A percentile compares a stretch with the other conserved stretches of the same genome.
Evolutionary conservation across 805 yeast species (phyloP).

Genomic region (Saccharomycopsis malanga): DNA sequence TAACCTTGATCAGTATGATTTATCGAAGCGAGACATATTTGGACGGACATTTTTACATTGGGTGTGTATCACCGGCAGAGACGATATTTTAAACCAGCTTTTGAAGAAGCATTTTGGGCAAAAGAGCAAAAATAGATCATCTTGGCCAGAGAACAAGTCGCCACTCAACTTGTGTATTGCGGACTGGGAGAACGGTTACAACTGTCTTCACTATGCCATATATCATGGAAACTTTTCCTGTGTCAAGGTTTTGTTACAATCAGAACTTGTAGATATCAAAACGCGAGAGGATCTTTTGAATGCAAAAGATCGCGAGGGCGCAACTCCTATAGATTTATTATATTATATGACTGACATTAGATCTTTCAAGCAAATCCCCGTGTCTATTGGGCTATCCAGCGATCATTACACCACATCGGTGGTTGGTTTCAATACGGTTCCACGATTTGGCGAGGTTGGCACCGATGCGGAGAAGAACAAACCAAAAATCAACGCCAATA

Average conservation of each 20-base stretch:
- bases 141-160: background rate
- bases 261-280: slow-evolving; percentile 24
- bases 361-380: slow-evolving; percentile 38
- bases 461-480: background rate
- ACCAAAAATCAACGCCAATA: background rate
- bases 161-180: slow-evolving; percentile 35
- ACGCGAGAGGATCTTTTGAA: slow-evolving; percentile 34
- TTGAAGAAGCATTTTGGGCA: slow-evolving; percentile 37
- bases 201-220: slow-evolving; percentile 66
- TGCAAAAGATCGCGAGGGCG: slow-evolving; percentile 61
- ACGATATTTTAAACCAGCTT: slow-evolving; percentile 39
- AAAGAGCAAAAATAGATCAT: background rate
- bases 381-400: slow-evolving; percentile 27
- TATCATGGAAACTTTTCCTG: slow-evolving; percentile 49
- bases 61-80: slow-evolving; percentile 42
- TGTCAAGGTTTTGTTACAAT: slow-evolving; percentile 38
- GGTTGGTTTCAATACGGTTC: slow-evolving; percentile 4
- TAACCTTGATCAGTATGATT: slow-evolving; percentile 24
- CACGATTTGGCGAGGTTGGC: slow-evolving; percentile 3
- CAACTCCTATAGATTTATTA: slow-evolving; percentile 66
- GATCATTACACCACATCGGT: background rate
- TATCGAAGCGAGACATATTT: slow-evolving; percentile 53
- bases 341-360: slow-evolving; percentile 37
- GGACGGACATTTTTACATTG: slow-evolving; percentile 64
- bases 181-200: slow-evolving; percentile 80